Evolutionary conservation across 1,284 basidiomycete genomes (phyloP), one percentile per base, ranked within the genome.

Genomic region (Taiwanofungus camphoratus): DNA sequence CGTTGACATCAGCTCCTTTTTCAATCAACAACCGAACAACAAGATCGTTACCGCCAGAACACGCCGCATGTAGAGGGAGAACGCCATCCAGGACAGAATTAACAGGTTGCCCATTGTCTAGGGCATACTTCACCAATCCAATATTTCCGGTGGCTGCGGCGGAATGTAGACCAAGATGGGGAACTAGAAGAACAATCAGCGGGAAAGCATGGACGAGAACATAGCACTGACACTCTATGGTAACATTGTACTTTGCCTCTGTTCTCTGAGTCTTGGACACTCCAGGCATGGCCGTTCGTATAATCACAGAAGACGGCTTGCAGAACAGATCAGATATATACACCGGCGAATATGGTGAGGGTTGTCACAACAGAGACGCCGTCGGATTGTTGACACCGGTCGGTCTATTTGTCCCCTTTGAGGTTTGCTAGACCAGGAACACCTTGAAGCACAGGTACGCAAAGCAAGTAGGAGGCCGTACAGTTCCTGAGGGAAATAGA

Each of bases 61-160:
- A 87, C 1, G 92, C 92, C 4, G 90, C 92, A 60, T 97, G 92
- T 12, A 97, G 73, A 1, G 92, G 92, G 21, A 94, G 78, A 3
- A 96, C 86, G 38, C 92, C 92, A 59, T 93, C 90, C 42, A 94
- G 74, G 22, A 94, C 87, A 5, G 90, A 88, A 64, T 97, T 95
- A 60, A 93, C 81, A 5, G 92, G 92, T 59, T 96, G 92, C 5
- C 92, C 93, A 56, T 92, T 83, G n/a, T 82, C 79, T 22, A 97
- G 73, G 5, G 92, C 92, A 63, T 87, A 92, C 58, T 85, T 81
- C 43, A 88, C 87, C 49, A 92, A 79, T 11, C 88, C 92, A 39
- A 94, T 74, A 62, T 96, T 90, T 41, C 91, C 92, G 34, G 82
- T 84, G 4, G 84, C 85, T 2, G 89, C 87, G 11, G 92, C 92